Conservation (phyloP, 768 basidiomycete species). For the Amanita subjunquillea region DNA sequence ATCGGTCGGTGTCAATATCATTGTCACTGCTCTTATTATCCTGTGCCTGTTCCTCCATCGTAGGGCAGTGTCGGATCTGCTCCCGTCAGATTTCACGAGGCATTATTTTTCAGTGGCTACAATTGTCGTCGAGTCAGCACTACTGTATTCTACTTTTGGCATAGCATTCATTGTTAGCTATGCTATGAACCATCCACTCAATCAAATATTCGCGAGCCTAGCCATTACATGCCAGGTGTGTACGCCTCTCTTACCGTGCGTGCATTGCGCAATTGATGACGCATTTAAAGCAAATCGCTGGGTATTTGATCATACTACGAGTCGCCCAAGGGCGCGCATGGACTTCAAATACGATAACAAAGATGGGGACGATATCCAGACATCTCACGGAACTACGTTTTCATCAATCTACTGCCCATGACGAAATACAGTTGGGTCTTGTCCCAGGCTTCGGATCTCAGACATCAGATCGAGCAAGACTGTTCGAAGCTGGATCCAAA, state of each 20-base stretch:
- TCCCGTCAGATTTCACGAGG: constrained; percentile 17
- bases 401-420: too few species aligned
- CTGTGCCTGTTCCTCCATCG: constrained; percentile 20
- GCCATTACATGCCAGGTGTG: constrained; percentile 18
- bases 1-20: constrained; percentile 21
- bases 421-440: too few species aligned
- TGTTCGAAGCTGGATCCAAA: too few species aligned
- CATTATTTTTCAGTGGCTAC: constrained; percentile 21
- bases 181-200: constrained; percentile 18
- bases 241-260: not conserved
- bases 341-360: constrained; percentile 19
- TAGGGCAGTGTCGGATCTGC: constrained; percentile 13
- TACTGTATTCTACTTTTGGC: constrained; percentile 21
- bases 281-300: constrained; percentile 28
- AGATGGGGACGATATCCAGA: not conserved
- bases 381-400: not conserved
- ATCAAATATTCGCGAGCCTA: constrained; percentile 19
- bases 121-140: constrained; percentile 26
- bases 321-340: constrained; percentile 35
- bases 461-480: too few species aligned
- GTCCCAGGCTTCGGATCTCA: too few species aligned
- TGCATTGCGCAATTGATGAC: constrained; percentile 15
- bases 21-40: constrained; percentile 21
- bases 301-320: constrained; percentile 36
- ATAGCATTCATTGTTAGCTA: constrained; percentile 22